These are phyloP conservation scores for Verticillium albo-atrum DNA, from an alignment of 2,329 filamentous ascomycete genomes.

Conservation along the genomic window DNA sequence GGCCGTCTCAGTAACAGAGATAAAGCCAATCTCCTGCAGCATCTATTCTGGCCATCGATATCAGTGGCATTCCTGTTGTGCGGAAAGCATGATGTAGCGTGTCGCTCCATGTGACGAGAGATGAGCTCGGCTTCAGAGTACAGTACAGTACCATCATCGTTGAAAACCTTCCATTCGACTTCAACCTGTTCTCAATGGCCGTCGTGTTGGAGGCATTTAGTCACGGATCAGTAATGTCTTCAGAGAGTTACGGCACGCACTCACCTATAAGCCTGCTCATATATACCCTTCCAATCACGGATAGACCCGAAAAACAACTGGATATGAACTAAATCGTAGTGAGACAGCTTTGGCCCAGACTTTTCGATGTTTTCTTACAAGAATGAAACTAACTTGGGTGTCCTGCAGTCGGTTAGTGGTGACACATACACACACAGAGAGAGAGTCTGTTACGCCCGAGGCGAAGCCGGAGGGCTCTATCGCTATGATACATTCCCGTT, in stretches of 20 bases:
- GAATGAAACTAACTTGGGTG: conserved; percentile 65
- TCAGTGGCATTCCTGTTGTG: conserved; percentile 62
- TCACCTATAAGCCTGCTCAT: conserved; percentile 47
- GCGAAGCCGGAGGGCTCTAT: neutral
- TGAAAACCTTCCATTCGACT: conserved; percentile 74
- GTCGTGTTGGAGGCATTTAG: conserved; percentile 70
- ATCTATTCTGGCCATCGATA: conserved; percentile 48
- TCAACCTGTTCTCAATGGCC: conserved; percentile 86
- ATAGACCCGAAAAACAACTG: conserved; percentile 77
- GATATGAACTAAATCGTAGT: conserved; percentile 76
- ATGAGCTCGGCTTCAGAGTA: conserved; percentile 51
- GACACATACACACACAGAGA: neutral
- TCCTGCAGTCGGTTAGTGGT: conserved; percentile 40
- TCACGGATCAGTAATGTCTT: neutral
- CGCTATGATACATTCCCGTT: neutral
- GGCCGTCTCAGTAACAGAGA: conserved; percentile 68
- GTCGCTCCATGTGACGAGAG: conserved; percentile 66
- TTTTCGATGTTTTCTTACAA: conserved; percentile 73
- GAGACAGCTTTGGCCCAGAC: conserved; percentile 50
- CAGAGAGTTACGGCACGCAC: neutral
- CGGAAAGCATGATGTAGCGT: conserved; percentile 65
- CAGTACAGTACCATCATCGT: conserved; percentile 63
- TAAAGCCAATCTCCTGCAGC: conserved; percentile 70
- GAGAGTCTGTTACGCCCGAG: neutral
- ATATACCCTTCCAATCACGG: conserved; percentile 68